Percentiles rank a stretch among this genome's conserved stretches.
Evolutionary conservation across 768 basidiomycete species (phyloP).

Genomic region (Hypholoma fasciculare): DNA sequence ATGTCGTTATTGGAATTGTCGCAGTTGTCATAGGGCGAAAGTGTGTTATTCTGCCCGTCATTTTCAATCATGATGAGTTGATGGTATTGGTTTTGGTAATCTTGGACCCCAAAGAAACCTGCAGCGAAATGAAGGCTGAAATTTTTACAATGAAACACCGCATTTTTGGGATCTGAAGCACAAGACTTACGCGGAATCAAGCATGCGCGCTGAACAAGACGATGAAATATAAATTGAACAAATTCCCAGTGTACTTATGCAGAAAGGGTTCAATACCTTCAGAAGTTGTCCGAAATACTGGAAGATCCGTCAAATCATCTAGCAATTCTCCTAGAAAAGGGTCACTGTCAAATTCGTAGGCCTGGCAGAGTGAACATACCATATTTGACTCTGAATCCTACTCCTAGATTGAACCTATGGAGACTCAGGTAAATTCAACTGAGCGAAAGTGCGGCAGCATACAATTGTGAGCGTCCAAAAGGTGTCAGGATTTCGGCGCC

Average conservation of each 20-base stretch:
- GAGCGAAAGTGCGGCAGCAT: constrained; percentile 20
- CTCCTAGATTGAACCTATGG: constrained; percentile 45
- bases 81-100: constrained; percentile 53
- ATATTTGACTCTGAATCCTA: constrained; percentile 63
- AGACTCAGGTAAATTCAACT: not conserved
- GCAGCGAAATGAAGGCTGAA: constrained; percentile 46
- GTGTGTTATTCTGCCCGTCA: constrained; percentile 62
- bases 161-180: not conserved
- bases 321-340: constrained; percentile 28
- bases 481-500: constrained; percentile 78
- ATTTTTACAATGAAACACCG: not conserved
- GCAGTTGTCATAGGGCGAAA: constrained; percentile 70
- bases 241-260: not conserved
- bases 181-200: constrained; percentile 41
- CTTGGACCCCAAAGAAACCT: constrained; percentile 59
- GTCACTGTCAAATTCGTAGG: not conserved
- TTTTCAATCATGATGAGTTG: constrained; percentile 63
- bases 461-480: constrained; percentile 74
- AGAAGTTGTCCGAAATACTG: constrained; percentile 65
- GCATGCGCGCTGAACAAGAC: constrained; percentile 43
- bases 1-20: constrained; percentile 53
- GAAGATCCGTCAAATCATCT: constrained; percentile 46
- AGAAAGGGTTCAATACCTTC: constrained; percentile 34
- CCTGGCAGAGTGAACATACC: constrained; percentile 31
- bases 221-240: constrained; percentile 2